Conservation (phyloP, 1,139 yeast species). For the Magnusiomyces fungicola region DNA sequence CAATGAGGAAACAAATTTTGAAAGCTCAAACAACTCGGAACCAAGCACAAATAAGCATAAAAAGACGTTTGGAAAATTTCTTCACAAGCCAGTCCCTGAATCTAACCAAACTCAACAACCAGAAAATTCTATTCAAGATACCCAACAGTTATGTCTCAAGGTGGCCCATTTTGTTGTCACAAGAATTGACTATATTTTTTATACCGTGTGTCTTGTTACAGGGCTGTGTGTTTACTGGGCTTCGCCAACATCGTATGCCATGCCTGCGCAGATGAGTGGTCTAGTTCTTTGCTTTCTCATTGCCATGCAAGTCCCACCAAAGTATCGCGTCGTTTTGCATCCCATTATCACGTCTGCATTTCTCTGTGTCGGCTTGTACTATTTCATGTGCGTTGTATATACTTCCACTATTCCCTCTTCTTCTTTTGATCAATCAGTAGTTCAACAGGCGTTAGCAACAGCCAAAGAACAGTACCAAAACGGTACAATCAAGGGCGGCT, state of each 20-base stretch:
- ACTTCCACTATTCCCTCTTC: slow-evolving; percentile 41
- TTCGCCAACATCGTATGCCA: slow-evolving; percentile 40
- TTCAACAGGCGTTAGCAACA: no score
- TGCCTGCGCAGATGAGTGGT: slow-evolving; percentile 57
- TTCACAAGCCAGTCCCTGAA: no score
- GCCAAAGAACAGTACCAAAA: background rate
- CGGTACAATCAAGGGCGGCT: background rate
- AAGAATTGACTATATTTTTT: slow-evolving; percentile 52
- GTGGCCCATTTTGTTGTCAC: slow-evolving; percentile 39
- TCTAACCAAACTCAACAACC: background rate
- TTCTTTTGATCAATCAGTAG: no score
- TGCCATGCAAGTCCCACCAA: slow-evolving; percentile 46
- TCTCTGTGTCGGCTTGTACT: slow-evolving; percentile 52
- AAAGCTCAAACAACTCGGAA: no score
- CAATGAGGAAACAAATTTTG: no score
- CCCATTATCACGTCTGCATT: slow-evolving; percentile 66
- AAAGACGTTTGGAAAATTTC: no score
- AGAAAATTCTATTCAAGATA: background rate
- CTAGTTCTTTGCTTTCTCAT: slow-evolving; percentile 49
- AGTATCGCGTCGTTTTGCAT: slow-evolving; percentile 48
- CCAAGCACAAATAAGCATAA: no score
- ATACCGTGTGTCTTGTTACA: slow-evolving; percentile 39
- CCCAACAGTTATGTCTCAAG: slow-evolving; percentile 1
- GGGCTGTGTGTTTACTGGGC: slow-evolving; percentile 40
- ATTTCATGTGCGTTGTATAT: slow-evolving; percentile 43